These are phyloP conservation scores for Euphorbia corollata DNA, from an alignment of 441 rosid genomes.

Conservation along the genomic window DNA sequence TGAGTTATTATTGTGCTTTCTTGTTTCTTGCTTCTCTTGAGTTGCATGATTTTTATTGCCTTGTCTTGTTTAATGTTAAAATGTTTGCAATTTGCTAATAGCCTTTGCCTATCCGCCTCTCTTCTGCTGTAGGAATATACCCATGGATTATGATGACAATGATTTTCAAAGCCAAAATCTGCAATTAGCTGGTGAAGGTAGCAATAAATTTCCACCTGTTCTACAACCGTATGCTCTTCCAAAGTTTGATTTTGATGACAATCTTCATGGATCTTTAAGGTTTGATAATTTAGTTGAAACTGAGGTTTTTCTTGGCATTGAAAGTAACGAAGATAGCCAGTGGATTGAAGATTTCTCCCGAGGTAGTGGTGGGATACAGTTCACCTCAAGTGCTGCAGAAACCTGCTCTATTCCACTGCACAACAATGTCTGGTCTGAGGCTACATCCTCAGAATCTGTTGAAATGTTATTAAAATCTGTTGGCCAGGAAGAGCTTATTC, in stretches of 20 bases:
- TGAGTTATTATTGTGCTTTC: not conserved
- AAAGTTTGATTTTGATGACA: constrained; percentile 90
- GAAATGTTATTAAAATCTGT: constrained; percentile 98
- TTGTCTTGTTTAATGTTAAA: constrained; percentile 12
- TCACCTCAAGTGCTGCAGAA: constrained; percentile 71
- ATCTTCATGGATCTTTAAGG: constrained; percentile 66
- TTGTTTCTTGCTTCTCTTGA: not conserved
- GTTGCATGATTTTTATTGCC: constrained; percentile 11
- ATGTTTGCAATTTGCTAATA: constrained; percentile 9
- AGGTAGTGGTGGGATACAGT: constrained; percentile 62
- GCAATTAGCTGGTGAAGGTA: constrained; percentile 87
- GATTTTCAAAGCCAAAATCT: constrained; percentile 94
- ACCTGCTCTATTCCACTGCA: constrained; percentile 74
- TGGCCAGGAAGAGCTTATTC: constrained; percentile 75
- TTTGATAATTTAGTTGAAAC: constrained; percentile 82
- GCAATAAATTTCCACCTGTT: constrained; percentile 66
- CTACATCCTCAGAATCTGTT: constrained; percentile 94
- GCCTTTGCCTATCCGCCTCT: constrained; percentile 1
- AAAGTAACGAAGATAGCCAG: constrained; percentile 71
- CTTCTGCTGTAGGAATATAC: constrained; percentile 51
- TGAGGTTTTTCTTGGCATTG: constrained; percentile 92
- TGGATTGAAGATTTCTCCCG: constrained; percentile 95
- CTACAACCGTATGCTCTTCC: constrained; percentile 77
- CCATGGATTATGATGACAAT: constrained; percentile 99
- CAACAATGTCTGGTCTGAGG: constrained; percentile 99